These are phyloP conservation scores for Rhizopogon sp. DNA, from an alignment of 768 basidiomycete genomes.

Conservation along the genomic window DNA sequence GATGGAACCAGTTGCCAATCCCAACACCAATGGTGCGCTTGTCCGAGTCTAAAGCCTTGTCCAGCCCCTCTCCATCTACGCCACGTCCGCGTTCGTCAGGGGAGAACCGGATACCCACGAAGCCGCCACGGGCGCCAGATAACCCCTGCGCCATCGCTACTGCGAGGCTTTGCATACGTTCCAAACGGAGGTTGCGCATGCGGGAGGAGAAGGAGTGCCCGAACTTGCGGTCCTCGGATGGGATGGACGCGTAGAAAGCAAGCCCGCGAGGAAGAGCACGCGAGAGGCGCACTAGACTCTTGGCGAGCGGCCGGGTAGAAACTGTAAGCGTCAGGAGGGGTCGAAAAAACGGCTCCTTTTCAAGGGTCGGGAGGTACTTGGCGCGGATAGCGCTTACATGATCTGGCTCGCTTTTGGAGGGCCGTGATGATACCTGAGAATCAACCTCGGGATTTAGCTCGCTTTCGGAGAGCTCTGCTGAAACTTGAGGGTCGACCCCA, in stretches of 20 bases:
- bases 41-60: conserved; percentile 22
- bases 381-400: conserved; percentile 12
- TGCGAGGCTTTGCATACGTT: conserved; percentile 27
- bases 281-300: conserved; percentile 28
- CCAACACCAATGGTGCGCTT: conserved; percentile 30
- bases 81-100: conserved; percentile 27
- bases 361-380: conserved; percentile 25
- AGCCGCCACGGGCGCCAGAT: conserved; percentile 32
- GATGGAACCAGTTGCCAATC: conserved; percentile 28
- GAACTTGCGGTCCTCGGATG: conserved; percentile 29
- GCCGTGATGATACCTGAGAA: not conserved
- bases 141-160: conserved; percentile 25
- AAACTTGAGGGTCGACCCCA: not conserved
- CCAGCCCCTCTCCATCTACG: conserved; percentile 33
- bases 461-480: not conserved
- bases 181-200: conserved; percentile 29
- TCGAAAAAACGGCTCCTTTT: conserved; percentile 31
- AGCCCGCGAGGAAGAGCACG: conserved; percentile 27
- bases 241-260: conserved; percentile 30
- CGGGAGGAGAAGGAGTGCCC: conserved; percentile 25
- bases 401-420: not conserved
- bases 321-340: conserved; percentile 36
- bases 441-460: not conserved
- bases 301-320: conserved; percentile 37
- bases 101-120: conserved; percentile 31